These are phyloP conservation scores for Salix arbutifolia DNA, from an alignment of 345 rosid species.

Conservation along the genomic window DNA sequence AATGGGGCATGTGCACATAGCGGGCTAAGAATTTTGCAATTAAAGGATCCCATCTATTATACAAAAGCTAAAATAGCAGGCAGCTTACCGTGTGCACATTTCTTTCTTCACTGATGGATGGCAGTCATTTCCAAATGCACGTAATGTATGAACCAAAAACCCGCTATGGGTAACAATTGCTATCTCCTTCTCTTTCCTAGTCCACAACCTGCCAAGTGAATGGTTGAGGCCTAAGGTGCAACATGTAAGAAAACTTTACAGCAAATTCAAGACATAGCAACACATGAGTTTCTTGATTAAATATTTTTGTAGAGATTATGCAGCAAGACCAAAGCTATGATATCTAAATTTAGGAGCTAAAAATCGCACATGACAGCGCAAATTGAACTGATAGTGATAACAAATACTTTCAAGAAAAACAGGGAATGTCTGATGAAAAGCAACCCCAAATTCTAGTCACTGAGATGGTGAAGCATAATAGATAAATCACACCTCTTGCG, in stretches of 20 bases:
- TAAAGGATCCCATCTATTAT: neutral
- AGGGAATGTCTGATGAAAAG: neutral
- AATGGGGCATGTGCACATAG: neutral
- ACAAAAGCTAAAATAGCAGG: constrained; percentile 1
- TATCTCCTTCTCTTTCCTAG: constrained; percentile 93
- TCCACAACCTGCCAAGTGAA: constrained; percentile 72
- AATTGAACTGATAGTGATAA: neutral
- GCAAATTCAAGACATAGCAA: neutral
- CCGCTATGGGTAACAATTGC: constrained; percentile 96
- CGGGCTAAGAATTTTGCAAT: neutral
- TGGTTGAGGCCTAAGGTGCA: neutral
- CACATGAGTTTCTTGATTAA: neutral
- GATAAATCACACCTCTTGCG: neutral
- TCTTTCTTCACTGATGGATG: constrained; percentile 72
- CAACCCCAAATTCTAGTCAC: neutral
- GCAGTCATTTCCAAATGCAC: constrained; percentile 68
- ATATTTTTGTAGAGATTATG: neutral
- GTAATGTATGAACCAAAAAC: constrained; percentile 75
- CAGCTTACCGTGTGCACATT: constrained; percentile 66
- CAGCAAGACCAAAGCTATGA: neutral
- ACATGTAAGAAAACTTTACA: neutral
- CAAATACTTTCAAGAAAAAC: neutral
- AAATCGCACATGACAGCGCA: neutral
- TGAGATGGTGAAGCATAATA: too few species aligned
- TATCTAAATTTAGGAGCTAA: neutral